Evolutionary conservation across 805 yeast species (phyloP).

Genomic region (Lipomyces orientalis): DNA sequence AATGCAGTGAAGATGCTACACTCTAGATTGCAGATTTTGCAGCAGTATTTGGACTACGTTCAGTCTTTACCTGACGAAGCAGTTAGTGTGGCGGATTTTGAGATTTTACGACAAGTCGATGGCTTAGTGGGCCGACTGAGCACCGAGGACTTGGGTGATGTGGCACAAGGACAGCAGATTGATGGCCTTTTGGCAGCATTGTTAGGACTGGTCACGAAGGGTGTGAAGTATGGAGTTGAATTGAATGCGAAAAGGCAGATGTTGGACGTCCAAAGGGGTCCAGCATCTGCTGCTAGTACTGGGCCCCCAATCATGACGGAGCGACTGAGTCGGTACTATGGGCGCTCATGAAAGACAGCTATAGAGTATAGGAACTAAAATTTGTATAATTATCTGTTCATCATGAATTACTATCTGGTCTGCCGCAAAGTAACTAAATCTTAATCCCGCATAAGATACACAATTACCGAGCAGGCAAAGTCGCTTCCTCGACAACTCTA

Average conservation of each 20-base stretch:
- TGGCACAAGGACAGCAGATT: constrained; percentile 37
- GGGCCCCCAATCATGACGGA: not conserved
- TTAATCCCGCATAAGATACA: not conserved
- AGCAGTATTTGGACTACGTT: constrained; percentile 37
- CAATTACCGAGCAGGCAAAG: constrained; percentile 3
- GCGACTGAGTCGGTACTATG: not conserved
- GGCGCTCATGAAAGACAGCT: not conserved
- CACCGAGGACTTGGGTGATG: constrained; percentile 22
- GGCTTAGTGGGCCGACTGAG: constrained; percentile 33
- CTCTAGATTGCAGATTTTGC: constrained; percentile 35
- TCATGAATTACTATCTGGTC: not conserved
- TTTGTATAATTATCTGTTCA: not conserved
- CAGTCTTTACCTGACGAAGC: constrained; percentile 22
- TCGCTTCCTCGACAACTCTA: constrained; percentile 17
- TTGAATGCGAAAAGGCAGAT: constrained; percentile 33
- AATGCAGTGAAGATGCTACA: constrained; percentile 41
- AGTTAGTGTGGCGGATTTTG: constrained; percentile 31
- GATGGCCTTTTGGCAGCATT: constrained; percentile 40
- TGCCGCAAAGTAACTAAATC: not conserved
- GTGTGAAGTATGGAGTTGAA: constrained; percentile 34
- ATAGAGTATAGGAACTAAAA: not conserved
- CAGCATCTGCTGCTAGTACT: not conserved
- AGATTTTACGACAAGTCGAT: constrained; percentile 38
- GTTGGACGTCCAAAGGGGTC: constrained; percentile 11
- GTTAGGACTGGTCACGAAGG: constrained; percentile 40